phyloP scores from a whole-genome alignment of 805 yeast species.

The Suhomyces canberraensis region DNA sequence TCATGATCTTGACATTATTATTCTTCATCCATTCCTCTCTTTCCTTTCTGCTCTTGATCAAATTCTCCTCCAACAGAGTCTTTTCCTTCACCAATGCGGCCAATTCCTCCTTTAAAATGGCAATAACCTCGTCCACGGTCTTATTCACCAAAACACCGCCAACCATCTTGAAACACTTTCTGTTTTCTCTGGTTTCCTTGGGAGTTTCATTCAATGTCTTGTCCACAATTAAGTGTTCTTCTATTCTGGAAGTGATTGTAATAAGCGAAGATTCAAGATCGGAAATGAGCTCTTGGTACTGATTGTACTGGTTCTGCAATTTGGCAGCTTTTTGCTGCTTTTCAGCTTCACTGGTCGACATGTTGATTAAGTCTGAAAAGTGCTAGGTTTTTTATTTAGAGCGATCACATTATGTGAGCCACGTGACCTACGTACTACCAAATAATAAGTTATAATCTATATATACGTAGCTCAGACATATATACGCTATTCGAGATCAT shows the following conservation, averaged over 20 bases:
- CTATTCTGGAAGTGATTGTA: constrained; percentile 33
- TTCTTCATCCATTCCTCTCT: constrained; percentile 40
- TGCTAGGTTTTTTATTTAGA: too few relatives aligned
- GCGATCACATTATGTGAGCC: too few relatives aligned
- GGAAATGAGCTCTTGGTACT: constrained; percentile 35
- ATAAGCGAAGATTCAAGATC: constrained; percentile 38
- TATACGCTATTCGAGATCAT: constrained; percentile 16
- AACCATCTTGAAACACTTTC: constrained; percentile 89
- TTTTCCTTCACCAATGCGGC: constrained; percentile 21
- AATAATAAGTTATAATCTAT: not conserved
- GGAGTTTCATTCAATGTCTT: constrained; percentile 35
- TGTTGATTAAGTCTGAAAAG: constrained; percentile 1
- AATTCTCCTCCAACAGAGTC: constrained; percentile 23
- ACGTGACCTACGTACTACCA: too few relatives aligned
- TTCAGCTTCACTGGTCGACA: constrained; percentile 8
- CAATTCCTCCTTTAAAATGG: constrained; percentile 55
- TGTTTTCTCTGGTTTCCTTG: constrained; percentile 37
- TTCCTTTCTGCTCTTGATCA: constrained; percentile 26
- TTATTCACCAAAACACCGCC: constrained; percentile 90
- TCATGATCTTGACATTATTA: constrained; percentile 41
- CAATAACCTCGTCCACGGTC: constrained; percentile 71
- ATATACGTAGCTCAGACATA: too few relatives aligned
- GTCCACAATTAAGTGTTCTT: constrained; percentile 42
- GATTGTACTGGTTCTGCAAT: constrained; percentile 41
- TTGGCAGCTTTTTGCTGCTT: constrained; percentile 34